phyloP scores from a whole-genome alignment of 257 asterid genomes.

The Oldenlandia corymbosa region DNA sequence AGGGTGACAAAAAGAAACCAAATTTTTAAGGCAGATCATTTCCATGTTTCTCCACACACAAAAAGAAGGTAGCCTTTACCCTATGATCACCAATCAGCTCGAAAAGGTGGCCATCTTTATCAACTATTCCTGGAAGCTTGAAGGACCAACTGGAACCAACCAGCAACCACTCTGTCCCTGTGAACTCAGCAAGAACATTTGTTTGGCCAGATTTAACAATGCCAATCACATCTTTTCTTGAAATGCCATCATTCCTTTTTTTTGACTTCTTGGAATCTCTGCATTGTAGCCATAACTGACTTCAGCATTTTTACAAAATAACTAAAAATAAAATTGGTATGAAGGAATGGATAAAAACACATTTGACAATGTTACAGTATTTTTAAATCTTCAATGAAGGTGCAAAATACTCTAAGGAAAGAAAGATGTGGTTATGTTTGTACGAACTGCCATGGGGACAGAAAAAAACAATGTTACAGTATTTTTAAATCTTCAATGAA shows the following conservation, averaged over 20 bases:
- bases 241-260: conserved; percentile 31
- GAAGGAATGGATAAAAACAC: not conserved
- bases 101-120: conserved; percentile 56
- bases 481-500: not conserved
- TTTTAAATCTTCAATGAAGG: conserved; percentile 1
- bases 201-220: conserved; percentile 48
- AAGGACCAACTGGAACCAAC: conserved; percentile 70
- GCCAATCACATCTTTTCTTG: conserved; percentile 53
- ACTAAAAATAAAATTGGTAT: not conserved
- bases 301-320: not conserved
- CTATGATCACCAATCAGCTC: conserved; percentile 64
- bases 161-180: conserved; percentile 58
- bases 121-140: conserved; percentile 36
- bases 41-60: not conserved
- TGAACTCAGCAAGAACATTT: conserved; percentile 52
- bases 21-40: conserved; percentile 6
- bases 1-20: not conserved
- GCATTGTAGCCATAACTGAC: conserved; percentile 11
- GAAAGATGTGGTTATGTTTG: not conserved
- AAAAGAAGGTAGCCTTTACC: conserved; percentile 40
- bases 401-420: not conserved
- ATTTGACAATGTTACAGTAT: not conserved
- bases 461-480: not conserved
- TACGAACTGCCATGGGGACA: conserved; percentile 3
- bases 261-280: conserved; percentile 55